Conservation (phyloP, 768 basidiomycete genomes). For the Rubroboletus pulcherrimus region DNA sequence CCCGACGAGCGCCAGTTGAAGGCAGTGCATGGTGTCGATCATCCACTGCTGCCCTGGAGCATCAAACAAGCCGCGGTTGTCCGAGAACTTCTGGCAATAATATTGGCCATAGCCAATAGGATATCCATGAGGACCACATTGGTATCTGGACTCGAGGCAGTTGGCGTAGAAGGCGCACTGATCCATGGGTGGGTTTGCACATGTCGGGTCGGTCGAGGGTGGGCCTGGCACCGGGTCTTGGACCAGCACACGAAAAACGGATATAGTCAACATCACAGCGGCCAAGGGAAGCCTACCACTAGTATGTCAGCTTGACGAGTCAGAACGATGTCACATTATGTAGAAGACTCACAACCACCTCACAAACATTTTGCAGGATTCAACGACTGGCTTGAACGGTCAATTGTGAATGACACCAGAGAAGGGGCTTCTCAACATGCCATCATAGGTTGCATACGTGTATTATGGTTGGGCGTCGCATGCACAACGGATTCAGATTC, state of each 20-base stretch:
- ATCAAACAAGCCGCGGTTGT: conserved; percentile 28
- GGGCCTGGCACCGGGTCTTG: conserved; percentile 1
- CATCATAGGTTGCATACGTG: neutral
- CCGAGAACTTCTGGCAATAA: conserved; percentile 39
- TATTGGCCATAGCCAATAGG: conserved; percentile 40
- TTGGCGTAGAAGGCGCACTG: conserved; percentile 42
- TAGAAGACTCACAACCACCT: neutral
- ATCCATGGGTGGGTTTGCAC: conserved; percentile 32
- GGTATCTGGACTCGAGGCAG: conserved; percentile 43
- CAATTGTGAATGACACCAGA: neutral
- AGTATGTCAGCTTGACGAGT: neutral
- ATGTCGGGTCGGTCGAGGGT: conserved; percentile 16
- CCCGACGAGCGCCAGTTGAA: conserved; percentile 40
- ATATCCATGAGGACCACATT: conserved; percentile 43
- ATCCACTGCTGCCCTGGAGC: conserved; percentile 40
- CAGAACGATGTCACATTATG: neutral
- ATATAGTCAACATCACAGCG: neutral
- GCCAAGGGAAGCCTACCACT: neutral
- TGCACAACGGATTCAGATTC: too few relatives aligned
- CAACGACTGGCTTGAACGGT: neutral
- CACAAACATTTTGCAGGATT: neutral
- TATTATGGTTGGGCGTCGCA: too few relatives aligned
- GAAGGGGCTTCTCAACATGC: neutral
- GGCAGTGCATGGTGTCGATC: conserved; percentile 43
- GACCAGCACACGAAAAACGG: neutral